Conservation (phyloP, 805 yeast species). For the Citeromyces matritensis region DNA sequence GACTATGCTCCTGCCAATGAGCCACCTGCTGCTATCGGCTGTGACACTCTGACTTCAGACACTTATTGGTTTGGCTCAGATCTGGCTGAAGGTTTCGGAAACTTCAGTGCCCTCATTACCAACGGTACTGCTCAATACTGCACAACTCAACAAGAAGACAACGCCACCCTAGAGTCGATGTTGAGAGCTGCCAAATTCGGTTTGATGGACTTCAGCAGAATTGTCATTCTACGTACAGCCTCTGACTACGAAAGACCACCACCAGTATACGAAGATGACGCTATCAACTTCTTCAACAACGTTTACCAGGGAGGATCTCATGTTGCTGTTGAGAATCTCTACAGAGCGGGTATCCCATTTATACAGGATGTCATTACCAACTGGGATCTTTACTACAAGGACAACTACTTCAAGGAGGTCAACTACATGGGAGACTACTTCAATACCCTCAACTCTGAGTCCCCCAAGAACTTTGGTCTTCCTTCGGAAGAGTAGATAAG, state of each 20-base stretch:
- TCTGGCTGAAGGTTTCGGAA: constrained; percentile 28
- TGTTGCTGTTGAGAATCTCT: constrained; percentile 30
- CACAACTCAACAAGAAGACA: constrained; percentile 43
- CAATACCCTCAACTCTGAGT: constrained; percentile 32
- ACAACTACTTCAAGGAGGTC: constrained; percentile 16
- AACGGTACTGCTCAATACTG: constrained; percentile 39
- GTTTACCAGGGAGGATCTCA: constrained; percentile 27
- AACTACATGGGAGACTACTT: constrained; percentile 42
- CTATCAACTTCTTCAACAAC: constrained; percentile 28
- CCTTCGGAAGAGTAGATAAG: not conserved
- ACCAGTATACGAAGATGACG: constrained; percentile 19
- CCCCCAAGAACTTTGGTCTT: constrained; percentile 17
- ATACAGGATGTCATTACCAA: constrained; percentile 28
- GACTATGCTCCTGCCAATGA: constrained; percentile 24
- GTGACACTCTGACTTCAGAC: constrained; percentile 41
- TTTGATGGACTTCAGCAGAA: constrained; percentile 31
- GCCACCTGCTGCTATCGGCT: constrained; percentile 24
- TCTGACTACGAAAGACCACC: constrained; percentile 42
- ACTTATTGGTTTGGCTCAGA: constrained; percentile 33
- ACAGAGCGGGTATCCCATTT: constrained; percentile 32
- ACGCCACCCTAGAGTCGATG: constrained; percentile 38
- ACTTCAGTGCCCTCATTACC: constrained; percentile 25
- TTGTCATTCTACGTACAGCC: constrained; percentile 39
- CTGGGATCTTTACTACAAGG: constrained; percentile 19
- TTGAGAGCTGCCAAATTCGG: constrained; percentile 30